phyloP scores from a whole-genome alignment of 768 basidiomycete species.

The Amylocystis lapponica region DNA sequence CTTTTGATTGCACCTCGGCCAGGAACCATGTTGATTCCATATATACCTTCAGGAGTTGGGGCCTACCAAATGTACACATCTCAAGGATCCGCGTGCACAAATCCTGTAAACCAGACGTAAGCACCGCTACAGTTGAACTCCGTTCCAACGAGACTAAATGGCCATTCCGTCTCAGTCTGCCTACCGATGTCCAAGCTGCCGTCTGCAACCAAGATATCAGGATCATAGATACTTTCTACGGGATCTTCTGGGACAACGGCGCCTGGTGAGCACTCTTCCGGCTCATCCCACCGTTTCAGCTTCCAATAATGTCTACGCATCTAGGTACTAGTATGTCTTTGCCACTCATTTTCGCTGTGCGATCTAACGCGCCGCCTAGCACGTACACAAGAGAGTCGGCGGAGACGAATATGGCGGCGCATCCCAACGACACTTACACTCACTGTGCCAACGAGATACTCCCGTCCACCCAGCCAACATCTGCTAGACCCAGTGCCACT shows the following conservation, averaged over 20 bases:
- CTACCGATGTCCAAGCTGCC: slow-evolving; percentile 9
- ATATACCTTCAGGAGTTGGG: slow-evolving; percentile 1
- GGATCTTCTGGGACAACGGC: slow-evolving; percentile 6
- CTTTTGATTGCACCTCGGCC: background rate
- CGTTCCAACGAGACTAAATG: too few species aligned
- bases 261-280: slow-evolving; percentile 3
- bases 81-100: background rate
- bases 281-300: too few species aligned
- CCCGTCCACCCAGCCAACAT: background rate
- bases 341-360: too few species aligned
- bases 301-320: background rate
- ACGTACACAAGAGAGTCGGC: slow-evolving; percentile 9
- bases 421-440: slow-evolving; percentile 15
- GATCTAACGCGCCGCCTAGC: background rate
- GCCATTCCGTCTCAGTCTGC: too few species aligned
- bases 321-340: slow-evolving; percentile 10
- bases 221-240: slow-evolving; percentile 8
- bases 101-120: too few species aligned
- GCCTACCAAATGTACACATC: slow-evolving; percentile 5
- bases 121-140: too few species aligned
- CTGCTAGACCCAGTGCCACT: background rate
- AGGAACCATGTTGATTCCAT: background rate
- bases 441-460: slow-evolving; percentile 3
- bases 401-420: slow-evolving; percentile 7
- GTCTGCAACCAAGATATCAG: slow-evolving; percentile 12